These are phyloP conservation scores for Gymnopilus junonius DNA, from an alignment of 768 basidiomycete genomes.

Conservation along the genomic window DNA sequence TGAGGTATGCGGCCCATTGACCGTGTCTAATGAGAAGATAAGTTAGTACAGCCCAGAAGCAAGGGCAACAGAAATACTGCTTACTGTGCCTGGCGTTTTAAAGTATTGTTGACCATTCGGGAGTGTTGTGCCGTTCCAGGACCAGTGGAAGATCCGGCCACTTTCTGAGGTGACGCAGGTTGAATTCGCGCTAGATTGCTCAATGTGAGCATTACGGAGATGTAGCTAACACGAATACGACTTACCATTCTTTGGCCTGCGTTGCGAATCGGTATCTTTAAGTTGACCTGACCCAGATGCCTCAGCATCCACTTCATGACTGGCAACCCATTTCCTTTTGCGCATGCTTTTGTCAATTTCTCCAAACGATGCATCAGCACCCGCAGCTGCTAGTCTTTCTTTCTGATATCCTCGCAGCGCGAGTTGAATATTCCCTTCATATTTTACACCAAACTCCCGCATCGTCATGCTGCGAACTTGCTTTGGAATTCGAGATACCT, in stretches of 20 bases:
- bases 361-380: constrained; percentile 50
- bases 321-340: constrained; percentile 79
- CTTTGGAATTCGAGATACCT: constrained; percentile 75
- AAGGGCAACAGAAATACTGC: constrained; percentile 8
- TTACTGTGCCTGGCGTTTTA: constrained; percentile 49
- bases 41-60: background rate
- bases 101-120: constrained; percentile 42
- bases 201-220: background rate
- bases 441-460: constrained; percentile 79
- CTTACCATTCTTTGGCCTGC: constrained; percentile 66
- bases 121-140: constrained; percentile 57
- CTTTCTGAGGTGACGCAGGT: constrained; percentile 62
- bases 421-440: constrained; percentile 75
- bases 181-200: constrained; percentile 33
- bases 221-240: background rate
- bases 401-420: constrained; percentile 71
- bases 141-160: constrained; percentile 50
- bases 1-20: constrained; percentile 38
- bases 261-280: constrained; percentile 41
- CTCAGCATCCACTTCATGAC: constrained; percentile 55
- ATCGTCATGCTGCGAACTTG: constrained; percentile 73
- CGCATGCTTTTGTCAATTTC: constrained; percentile 71
- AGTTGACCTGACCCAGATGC: constrained; percentile 33
- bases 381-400: constrained; percentile 57
- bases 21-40: constrained; percentile 30